These are phyloP conservation scores for Dactylella cylindrospora DNA, from an alignment of 2,329 filamentous ascomycete species.

Conservation along the genomic window DNA sequence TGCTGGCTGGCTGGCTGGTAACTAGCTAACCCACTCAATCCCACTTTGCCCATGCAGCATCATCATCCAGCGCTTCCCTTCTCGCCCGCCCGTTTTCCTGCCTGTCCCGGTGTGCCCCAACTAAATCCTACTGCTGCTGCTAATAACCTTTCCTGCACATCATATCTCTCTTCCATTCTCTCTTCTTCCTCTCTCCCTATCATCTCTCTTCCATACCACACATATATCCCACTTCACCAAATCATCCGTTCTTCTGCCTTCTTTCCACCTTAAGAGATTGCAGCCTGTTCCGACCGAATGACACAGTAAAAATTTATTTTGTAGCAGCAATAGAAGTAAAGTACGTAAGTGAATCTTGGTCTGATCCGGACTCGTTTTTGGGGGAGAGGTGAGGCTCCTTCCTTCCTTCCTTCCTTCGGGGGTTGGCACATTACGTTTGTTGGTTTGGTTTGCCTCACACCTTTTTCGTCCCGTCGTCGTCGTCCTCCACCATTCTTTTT, in stretches of 20 bases:
- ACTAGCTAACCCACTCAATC: no score
- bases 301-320: neutral
- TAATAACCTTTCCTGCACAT: no score
- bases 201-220: neutral
- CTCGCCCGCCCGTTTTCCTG: no score
- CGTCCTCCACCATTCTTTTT: neutral
- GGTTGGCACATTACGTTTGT: constrained; percentile 17
- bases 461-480: neutral
- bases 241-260: neutral
- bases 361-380: neutral
- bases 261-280: constrained; percentile 10
- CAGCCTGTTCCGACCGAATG: constrained; percentile 22
- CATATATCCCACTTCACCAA: neutral
- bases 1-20: no score
- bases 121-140: no score
- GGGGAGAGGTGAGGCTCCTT: constrained; percentile 3
- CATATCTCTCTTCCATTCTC: constrained; percentile 6
- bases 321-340: constrained; percentile 4
- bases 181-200: constrained; percentile 2
- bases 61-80: no score
- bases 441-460: neutral
- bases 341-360: constrained; percentile 15
- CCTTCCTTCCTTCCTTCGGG: constrained; percentile 21
- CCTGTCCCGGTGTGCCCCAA: no score
- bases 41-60: no score